A percentile compares a stretch with the other conserved stretches of the same genome.
These are phyloP conservation scores for Favolaschia claudopus DNA, from an alignment of 768 basidiomycete species.

Conservation along the genomic window DNA sequence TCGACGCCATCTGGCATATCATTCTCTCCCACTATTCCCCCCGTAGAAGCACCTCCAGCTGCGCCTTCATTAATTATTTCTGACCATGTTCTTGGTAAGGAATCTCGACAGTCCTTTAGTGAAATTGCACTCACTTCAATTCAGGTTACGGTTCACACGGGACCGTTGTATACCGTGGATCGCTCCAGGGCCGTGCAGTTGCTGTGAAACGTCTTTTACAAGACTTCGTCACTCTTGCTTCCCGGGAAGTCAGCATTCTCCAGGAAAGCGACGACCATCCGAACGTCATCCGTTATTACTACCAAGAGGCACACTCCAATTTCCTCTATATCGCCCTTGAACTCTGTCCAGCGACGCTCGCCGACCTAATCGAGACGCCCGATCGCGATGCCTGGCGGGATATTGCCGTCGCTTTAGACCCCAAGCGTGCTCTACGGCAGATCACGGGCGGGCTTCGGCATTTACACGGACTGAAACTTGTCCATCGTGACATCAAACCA, in stretches of 20 bases:
- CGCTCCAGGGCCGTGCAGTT: slow-evolving; percentile 95
- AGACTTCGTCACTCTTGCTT: slow-evolving; percentile 94
- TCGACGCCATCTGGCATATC: slow-evolving; percentile 26
- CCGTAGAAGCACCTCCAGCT: slow-evolving; percentile 36
- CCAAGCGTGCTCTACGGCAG: slow-evolving; percentile 87
- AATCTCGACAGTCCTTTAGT: neutral
- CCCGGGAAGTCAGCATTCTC: slow-evolving; percentile 91
- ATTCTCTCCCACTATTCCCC: slow-evolving; percentile 30
- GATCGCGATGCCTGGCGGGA: slow-evolving; percentile 74
- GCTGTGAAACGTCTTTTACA: slow-evolving; percentile 97
- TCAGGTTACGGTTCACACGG: slow-evolving; percentile 95
- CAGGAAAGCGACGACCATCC: slow-evolving; percentile 98
- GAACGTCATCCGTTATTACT: slow-evolving; percentile 98
- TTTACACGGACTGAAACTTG: slow-evolving; percentile 91
- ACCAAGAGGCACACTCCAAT: slow-evolving; percentile 91
- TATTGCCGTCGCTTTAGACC: slow-evolving; percentile 79
- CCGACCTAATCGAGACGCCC: slow-evolving; percentile 85
- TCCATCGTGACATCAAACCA: slow-evolving; percentile 99
- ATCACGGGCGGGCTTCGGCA: slow-evolving; percentile 89
- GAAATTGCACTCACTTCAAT: slow-evolving; percentile 8
- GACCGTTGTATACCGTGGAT: slow-evolving; percentile 93
- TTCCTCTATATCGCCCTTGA: slow-evolving; percentile 99
- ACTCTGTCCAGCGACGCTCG: slow-evolving; percentile 89
- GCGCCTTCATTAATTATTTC: slow-evolving; percentile 72
- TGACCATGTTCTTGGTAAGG: slow-evolving; percentile 75